These are phyloP conservation scores for Linum lewisii DNA, from an alignment of 345 rosid species.

Conservation along the genomic window DNA sequence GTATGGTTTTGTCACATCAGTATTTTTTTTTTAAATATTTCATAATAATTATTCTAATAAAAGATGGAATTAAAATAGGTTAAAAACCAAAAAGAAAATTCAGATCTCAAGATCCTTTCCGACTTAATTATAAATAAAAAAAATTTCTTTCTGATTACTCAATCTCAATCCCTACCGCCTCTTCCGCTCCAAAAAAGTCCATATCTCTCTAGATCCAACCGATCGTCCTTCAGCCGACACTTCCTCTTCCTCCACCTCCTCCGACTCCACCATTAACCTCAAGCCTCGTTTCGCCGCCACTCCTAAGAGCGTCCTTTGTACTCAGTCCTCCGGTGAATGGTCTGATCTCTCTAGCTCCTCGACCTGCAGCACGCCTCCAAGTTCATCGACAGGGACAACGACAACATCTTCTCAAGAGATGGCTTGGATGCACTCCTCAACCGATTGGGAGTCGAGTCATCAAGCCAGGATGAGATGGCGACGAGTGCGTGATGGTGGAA, in stretches of 20 bases:
- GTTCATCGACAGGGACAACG: constrained; percentile 49
- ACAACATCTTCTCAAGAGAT: constrained; percentile 37
- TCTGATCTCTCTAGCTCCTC: constrained; percentile 17
- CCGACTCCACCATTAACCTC: too few relatives aligned
- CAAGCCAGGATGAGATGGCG: constrained; percentile 39
- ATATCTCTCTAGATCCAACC: constrained; percentile 46
- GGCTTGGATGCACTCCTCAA: constrained; percentile 54
- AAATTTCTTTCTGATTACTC: too few relatives aligned
- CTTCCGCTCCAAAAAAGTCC: constrained; percentile 41
- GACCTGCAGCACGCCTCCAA: constrained; percentile 39
- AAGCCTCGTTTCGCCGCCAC: constrained; percentile 27
- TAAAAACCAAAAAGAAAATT: too few relatives aligned
- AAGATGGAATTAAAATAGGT: too few relatives aligned
- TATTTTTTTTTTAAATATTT: too few relatives aligned
- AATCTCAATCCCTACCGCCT: constrained; percentile 55
- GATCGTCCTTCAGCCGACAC: constrained; percentile 48
- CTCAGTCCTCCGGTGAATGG: constrained; percentile 15
- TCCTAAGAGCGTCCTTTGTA: constrained; percentile 61
- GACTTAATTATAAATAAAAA: too few relatives aligned
- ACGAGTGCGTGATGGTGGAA: constrained; percentile 45
- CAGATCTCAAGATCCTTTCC: constrained; percentile 25
- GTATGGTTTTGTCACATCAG: too few relatives aligned
- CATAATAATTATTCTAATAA: too few relatives aligned
- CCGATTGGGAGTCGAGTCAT: constrained; percentile 36
- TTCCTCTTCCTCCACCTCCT: too few relatives aligned